These are phyloP conservation scores for Termitomyces sp. DNA, from an alignment of 768 basidiomycete genomes.

Conservation along the genomic window DNA sequence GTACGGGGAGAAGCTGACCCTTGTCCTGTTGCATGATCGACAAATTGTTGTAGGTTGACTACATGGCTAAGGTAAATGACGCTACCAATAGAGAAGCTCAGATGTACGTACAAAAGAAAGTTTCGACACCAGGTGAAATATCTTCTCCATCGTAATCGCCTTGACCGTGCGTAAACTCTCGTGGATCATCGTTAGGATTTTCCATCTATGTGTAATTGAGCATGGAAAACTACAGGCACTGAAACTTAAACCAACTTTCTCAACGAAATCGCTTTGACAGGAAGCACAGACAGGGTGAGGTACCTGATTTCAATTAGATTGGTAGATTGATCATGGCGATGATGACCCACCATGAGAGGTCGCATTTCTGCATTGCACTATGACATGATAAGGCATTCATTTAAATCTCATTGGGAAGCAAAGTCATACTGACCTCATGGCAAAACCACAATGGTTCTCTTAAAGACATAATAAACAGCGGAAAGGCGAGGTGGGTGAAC, in stretches of 20 bases:
- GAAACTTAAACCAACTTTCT: slow-evolving; percentile 44
- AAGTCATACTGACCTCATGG: slow-evolving; percentile 47
- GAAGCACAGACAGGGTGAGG: slow-evolving; percentile 82
- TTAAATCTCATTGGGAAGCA: neutral
- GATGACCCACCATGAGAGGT: slow-evolving; percentile 65
- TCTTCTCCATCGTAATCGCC: slow-evolving; percentile 22
- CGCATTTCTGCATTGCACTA: slow-evolving; percentile 89
- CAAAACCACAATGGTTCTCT: slow-evolving; percentile 78
- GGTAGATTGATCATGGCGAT: neutral
- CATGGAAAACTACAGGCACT: neutral
- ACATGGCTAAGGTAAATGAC: slow-evolving; percentile 1
- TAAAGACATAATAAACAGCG: slow-evolving; percentile 45
- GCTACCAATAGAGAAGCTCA: neutral
- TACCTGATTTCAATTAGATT: slow-evolving; percentile 35
- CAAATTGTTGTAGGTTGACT: slow-evolving; percentile 30
- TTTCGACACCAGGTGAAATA: slow-evolving; percentile 36
- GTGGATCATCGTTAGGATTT: slow-evolving; percentile 69
- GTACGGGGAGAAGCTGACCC: slow-evolving; percentile 2
- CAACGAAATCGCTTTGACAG: slow-evolving; percentile 78
- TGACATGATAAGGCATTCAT: neutral
- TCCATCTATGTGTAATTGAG: slow-evolving; percentile 50
- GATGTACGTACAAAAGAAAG: slow-evolving; percentile 40
- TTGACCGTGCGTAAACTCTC: slow-evolving; percentile 44
- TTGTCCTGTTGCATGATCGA: slow-evolving; percentile 28
- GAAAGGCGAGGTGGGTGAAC: neutral